Evolutionary conservation across 2,329 filamentous ascomycete species (phyloP), one percentile per base, ranked within the genome.

Genomic region (Huntiella abstrusa): DNA sequence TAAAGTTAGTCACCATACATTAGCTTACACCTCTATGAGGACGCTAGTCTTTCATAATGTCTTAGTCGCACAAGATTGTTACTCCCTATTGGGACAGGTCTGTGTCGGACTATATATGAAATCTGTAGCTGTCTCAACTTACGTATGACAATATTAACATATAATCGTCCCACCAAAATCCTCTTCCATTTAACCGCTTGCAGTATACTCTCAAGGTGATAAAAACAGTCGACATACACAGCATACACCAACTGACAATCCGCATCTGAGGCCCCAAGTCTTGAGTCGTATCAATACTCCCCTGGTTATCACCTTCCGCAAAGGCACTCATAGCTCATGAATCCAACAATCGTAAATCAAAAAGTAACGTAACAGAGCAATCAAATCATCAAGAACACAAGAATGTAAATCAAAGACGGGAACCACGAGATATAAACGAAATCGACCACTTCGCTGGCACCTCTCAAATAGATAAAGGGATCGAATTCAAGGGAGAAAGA

Each of bases 131-230:
- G 33, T 19, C n/a, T 10, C 13, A 10, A 57, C 59, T 46, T 51
- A 57, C 55, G 51, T 51, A 57, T 13, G 56, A 49, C 22, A 52
- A 45, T 22, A 57, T 45, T 6, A 57, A 47, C 3, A 57, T 45
- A 12, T 53, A 54, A 43, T 57, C 56, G 33, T 57, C 56, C 55
- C 55, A 57, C 55, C 55, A 57, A 5, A 56, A 43, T 1, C 54
- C 52, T 3, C 53, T 49, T 12, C 52, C 52, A 39, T 52, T 53
- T 19, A 48, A 45, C 17, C 51, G 52, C 47, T 56, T 56, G 51
- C 54, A 55, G 32, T 55, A 56, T 4, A 55, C 17, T 3, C 55
- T 49, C 4, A 56, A 44, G 11, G 39, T 46, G 3, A 56, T 45
- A 46, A 56, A 56, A 8, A 52, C 37, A 1, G 45, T 37, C 8